phyloP scores from a whole-genome alignment of 2,329 filamentous ascomycete species.

The Diaporthe amygdali region DNA sequence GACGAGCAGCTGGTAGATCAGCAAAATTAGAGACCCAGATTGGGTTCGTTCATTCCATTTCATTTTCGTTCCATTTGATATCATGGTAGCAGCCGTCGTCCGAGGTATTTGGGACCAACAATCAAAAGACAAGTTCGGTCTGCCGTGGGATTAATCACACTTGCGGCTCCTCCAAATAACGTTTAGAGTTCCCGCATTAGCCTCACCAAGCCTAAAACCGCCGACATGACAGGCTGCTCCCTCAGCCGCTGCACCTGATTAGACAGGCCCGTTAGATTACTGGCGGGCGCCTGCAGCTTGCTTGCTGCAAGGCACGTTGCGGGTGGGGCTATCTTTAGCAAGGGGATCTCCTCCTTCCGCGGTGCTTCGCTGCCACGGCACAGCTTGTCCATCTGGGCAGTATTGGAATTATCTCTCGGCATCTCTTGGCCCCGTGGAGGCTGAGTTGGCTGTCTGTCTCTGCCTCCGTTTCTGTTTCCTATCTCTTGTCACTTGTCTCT shows the following conservation, averaged over 20 bases:
- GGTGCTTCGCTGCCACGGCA: background rate
- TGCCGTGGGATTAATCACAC: background rate
- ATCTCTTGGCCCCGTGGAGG: constrained; percentile 17
- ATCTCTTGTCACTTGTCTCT: too few species aligned
- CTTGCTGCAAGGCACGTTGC: background rate
- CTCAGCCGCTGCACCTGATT: background rate
- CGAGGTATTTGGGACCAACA: background rate
- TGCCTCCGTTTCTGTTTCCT: background rate
- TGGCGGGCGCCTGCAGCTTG: background rate
- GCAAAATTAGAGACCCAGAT: background rate
- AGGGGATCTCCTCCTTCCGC: constrained; percentile 9
- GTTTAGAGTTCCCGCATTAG: constrained; percentile 22
- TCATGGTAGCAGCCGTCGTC: background rate
- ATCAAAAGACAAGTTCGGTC: background rate
- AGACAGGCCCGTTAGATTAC: background rate
- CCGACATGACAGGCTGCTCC: background rate
- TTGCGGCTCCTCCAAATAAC: constrained; percentile 25
- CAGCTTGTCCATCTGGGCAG: background rate
- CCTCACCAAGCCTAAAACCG: background rate
- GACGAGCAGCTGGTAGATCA: background rate
- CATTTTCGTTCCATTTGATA: too few species aligned
- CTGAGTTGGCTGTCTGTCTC: background rate
- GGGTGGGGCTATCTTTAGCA: constrained; percentile 1
- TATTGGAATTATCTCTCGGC: constrained; percentile 15
- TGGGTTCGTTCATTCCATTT: background rate